These are phyloP conservation scores for Trichoderma orchidacearum DNA, from an alignment of 495 filamentous ascomycete species.

Conservation along the genomic window DNA sequence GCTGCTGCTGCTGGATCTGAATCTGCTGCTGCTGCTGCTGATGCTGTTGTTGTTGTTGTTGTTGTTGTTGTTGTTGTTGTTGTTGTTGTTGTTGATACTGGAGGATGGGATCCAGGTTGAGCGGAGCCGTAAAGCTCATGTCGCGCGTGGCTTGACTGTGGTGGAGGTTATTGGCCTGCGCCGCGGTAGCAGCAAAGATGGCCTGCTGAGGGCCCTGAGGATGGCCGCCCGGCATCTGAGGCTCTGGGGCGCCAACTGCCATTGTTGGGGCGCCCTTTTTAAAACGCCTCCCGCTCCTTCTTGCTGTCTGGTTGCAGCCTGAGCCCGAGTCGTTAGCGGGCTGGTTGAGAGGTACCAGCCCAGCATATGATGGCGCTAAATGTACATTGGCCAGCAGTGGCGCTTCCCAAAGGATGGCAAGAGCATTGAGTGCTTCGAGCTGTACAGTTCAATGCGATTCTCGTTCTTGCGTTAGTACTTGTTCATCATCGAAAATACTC, in stretches of 20 bases:
- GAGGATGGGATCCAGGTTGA: not conserved
- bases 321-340: no score
- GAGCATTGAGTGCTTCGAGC: not conserved
- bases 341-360: not conserved
- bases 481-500: no score
- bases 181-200: no score
- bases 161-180: not conserved
- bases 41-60: constrained; percentile 1
- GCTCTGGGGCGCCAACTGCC: not conserved
- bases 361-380: not conserved
- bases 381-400: not conserved
- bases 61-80: not conserved
- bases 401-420: not conserved
- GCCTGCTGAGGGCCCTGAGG: no score
- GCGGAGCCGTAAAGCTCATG: not conserved
- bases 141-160: not conserved
- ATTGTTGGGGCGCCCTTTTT: not conserved
- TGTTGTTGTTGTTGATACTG: not conserved
- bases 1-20: not conserved
- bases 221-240: no score
- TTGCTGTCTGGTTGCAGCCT: no score
- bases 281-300: no score
- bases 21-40: not conserved
- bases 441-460: no score
- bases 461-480: no score